Conservation (phyloP, 192 early-diverging fungal genomes). For the Piromyces finnis region DNA sequence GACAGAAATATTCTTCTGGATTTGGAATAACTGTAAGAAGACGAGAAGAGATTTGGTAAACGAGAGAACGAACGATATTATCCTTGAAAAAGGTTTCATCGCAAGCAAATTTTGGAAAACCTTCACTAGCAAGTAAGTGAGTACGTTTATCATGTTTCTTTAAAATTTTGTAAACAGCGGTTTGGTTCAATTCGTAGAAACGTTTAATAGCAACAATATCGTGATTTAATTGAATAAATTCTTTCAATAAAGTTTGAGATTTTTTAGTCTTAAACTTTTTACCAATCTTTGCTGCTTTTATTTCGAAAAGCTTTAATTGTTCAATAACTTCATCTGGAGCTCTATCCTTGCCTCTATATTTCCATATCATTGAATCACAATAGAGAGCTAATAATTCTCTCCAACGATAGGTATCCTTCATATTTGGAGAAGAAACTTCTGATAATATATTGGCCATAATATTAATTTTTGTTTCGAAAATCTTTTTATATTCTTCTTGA, state of each 20-base stretch:
- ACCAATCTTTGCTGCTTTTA: neutral
- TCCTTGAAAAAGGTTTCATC: constrained; percentile 25
- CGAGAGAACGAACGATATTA: constrained; percentile 34
- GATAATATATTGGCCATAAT: constrained; percentile 27
- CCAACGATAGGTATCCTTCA: constrained; percentile 59
- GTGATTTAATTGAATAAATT: constrained; percentile 46
- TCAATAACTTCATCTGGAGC: constrained; percentile 26
- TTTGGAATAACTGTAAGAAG: constrained; percentile 59
- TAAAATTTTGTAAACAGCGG: constrained; percentile 63
- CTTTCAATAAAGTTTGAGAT: constrained; percentile 16
- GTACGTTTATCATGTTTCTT: constrained; percentile 84
- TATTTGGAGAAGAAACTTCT: constrained; percentile 43
- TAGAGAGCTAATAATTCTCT: constrained; percentile 51
- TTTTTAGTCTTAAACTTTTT: neutral
- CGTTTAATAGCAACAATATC: constrained; percentile 47
- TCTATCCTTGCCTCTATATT: constrained; percentile 35
- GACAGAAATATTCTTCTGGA: constrained; percentile 59
- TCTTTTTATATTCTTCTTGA: constrained; percentile 23
- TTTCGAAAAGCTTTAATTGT: constrained; percentile 39
- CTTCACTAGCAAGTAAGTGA: constrained; percentile 28
- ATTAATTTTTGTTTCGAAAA: constrained; percentile 32
- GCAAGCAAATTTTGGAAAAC: constrained; percentile 27
- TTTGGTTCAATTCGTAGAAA: constrained; percentile 57
- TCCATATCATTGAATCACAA: constrained; percentile 50
- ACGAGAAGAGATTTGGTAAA: constrained; percentile 37